These are phyloP conservation scores for Cenococcum geophilum DNA, from an alignment of 495 filamentous ascomycete species.

Conservation along the genomic window DNA sequence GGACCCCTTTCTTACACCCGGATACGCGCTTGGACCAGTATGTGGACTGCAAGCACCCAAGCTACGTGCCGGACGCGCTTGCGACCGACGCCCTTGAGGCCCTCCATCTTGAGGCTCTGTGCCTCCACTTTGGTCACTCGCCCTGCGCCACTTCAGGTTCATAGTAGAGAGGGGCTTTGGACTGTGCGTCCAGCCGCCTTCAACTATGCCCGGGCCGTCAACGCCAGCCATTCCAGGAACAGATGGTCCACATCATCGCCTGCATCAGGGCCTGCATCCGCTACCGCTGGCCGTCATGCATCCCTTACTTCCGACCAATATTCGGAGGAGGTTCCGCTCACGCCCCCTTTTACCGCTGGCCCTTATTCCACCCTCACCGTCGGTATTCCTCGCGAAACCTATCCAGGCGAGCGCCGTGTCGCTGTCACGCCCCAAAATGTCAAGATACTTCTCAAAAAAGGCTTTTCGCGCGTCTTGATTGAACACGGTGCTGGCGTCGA, in stretches of 20 bases:
- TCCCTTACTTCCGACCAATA: conserved; percentile 28
- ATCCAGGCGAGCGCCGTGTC: conserved; percentile 66
- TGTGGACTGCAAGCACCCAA: conserved; percentile 15
- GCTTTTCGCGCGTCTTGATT: conserved; percentile 64
- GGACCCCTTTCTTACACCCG: background rate
- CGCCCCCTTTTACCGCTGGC: conserved; percentile 41
- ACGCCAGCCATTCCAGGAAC: conserved; percentile 13
- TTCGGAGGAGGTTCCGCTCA: conserved; percentile 22
- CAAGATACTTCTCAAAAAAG: conserved; percentile 68
- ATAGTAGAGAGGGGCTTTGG: background rate
- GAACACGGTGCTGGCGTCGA: conserved; percentile 68
- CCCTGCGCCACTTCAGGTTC: conserved; percentile 12
- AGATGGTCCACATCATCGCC: conserved; percentile 18
- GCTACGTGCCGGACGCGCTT: conserved; percentile 11
- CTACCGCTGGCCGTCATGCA: conserved; percentile 21
- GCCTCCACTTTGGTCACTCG: conserved; percentile 16
- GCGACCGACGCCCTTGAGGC: background rate
- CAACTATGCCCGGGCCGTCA: conserved; percentile 10
- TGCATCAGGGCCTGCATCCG: conserved; percentile 1
- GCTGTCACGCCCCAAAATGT: conserved; percentile 77
- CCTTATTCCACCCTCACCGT: conserved; percentile 64
- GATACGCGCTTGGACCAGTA: conserved; percentile 1
- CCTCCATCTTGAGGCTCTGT: conserved; percentile 17
- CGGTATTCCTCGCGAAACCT: conserved; percentile 65
- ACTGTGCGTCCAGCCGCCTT: conserved; percentile 2